Base-by-base conservation (phyloP, 148 eudicot genomes). In the Polygonum aviculare region DNA sequence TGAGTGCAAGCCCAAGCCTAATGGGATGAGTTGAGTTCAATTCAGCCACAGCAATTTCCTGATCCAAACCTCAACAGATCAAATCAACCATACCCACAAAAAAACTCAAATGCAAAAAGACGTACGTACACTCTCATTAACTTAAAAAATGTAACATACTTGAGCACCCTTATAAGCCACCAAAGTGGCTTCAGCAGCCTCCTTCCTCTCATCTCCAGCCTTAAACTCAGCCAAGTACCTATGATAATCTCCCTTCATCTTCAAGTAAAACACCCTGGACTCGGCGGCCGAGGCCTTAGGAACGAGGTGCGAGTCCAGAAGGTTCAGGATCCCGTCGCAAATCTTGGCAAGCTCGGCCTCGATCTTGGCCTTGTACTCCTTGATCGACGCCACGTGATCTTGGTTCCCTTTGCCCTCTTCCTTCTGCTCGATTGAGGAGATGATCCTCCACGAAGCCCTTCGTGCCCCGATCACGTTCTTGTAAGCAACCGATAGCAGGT, bases 361-460 rank as follows among this genome's bases (percentile, higher is more conserved):
- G 77, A 91, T 88, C 83, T 86, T 91, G 39, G 79, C 79, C 80
- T 91, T 87, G 40, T 89, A 91, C 57, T 89, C 93, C 88, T 91
- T 91, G 69, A 91, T 89, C 12, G 80, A 80, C 3, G 83, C 40
- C 22, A 91, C 97, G 77, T 89, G 93, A 76, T 88, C 97, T 60
- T 88, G 91, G 50, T 91, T 91, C 41, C 93, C 91, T 77, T 93
- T 87, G 40, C 91, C 84, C 77, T 91, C 97, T 82, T 90, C 95
- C 82, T 90, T 90, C 81, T 90, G 95, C 83, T 90, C 95, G 57
- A 90, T 90, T 11, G 96, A 91, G 67, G 97, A 91, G 45, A 91
- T 85, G 59, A 91, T 89, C 86, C 97, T 89, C 97, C 97, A 91
- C 0, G 97, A 89, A 59, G 97, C 97, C 86, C 97, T 88, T 78